Conservation (phyloP, 2,329 filamentous ascomycete species). For the Immersiporthe knoxdaviesiana region DNA sequence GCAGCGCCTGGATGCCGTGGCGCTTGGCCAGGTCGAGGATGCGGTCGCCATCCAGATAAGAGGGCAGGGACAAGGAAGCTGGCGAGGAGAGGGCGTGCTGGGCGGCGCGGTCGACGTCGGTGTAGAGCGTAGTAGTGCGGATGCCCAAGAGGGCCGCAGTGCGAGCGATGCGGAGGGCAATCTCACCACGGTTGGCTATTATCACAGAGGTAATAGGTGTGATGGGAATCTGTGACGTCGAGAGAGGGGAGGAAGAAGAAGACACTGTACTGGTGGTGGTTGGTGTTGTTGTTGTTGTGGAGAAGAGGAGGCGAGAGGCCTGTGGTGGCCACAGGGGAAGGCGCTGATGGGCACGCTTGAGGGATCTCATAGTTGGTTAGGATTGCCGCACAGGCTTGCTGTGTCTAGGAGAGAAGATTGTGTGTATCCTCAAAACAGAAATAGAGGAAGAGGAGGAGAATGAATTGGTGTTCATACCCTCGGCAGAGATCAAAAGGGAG, state of each 20-base stretch:
- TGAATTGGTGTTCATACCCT: not conserved
- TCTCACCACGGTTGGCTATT: conserved; percentile 96
- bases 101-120: conserved; percentile 82
- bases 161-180: conserved; percentile 87
- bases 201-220: conserved; percentile 76
- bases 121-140: conserved; percentile 91
- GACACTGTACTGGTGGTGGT: too few species aligned
- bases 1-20: conserved; percentile 85
- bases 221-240: conserved; percentile 39
- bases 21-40: conserved; percentile 88
- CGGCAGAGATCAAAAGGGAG: not conserved
- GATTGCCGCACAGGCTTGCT: not conserved
- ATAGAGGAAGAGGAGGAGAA: not conserved
- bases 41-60: conserved; percentile 90
- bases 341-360: conserved; percentile 55
- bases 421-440: too few species aligned
- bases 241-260: conserved; percentile 39
- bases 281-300: conserved; percentile 39
- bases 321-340: conserved; percentile 40
- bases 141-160: conserved; percentile 90
- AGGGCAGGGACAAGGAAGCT: conserved; percentile 80
- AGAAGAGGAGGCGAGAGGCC: conserved; percentile 26
- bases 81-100: conserved; percentile 88
- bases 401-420: not conserved
- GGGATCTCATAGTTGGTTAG: conserved; percentile 52